Evolutionary conservation across 306 rosid species (phyloP).

Genomic region (Lithocarpus polystachyus): DNA sequence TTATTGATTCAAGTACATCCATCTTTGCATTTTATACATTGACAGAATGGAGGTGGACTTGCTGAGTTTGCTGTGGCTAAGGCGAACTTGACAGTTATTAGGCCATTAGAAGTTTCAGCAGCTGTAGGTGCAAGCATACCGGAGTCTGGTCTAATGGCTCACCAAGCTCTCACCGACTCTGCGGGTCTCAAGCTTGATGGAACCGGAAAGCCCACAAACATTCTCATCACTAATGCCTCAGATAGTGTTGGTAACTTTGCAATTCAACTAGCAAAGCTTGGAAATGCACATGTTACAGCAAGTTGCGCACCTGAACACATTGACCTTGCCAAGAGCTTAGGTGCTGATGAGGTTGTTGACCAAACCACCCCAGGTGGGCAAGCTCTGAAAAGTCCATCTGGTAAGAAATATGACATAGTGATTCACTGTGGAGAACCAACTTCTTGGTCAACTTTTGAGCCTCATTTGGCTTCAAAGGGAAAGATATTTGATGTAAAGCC

Average conservation of each 20-base stretch:
- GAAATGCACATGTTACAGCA: conserved; percentile 59
- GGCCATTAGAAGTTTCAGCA: conserved; percentile 61
- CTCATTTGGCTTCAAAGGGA: conserved; percentile 46
- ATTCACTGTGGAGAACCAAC: conserved; percentile 46
- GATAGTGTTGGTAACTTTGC: conserved; percentile 62
- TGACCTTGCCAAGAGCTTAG: conserved; percentile 53
- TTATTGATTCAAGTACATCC: no score
- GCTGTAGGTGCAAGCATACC: conserved; percentile 61
- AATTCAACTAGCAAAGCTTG: conserved; percentile 67
- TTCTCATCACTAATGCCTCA: conserved; percentile 57
- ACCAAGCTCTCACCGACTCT: conserved; percentile 52
- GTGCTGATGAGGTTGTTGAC: conserved; percentile 81
- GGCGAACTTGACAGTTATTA: conserved; percentile 38
- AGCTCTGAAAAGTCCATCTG: conserved; percentile 60
- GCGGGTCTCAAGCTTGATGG: conserved; percentile 68
- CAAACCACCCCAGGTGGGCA: conserved; percentile 58
- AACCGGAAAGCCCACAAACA: conserved; percentile 42
- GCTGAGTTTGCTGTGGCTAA: conserved; percentile 50
- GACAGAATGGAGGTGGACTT: conserved; percentile 70
- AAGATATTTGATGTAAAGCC: conserved; percentile 60
- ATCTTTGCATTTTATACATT: conserved; percentile 13
- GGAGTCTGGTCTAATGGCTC: conserved; percentile 66
- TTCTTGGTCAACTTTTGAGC: conserved; percentile 63
- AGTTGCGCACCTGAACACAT: conserved; percentile 70
- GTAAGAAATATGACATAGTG: conserved; percentile 57